Base-by-base conservation (phyloP, 768 basidiomycete species). In the Dacryopinax spathularia region DNA sequence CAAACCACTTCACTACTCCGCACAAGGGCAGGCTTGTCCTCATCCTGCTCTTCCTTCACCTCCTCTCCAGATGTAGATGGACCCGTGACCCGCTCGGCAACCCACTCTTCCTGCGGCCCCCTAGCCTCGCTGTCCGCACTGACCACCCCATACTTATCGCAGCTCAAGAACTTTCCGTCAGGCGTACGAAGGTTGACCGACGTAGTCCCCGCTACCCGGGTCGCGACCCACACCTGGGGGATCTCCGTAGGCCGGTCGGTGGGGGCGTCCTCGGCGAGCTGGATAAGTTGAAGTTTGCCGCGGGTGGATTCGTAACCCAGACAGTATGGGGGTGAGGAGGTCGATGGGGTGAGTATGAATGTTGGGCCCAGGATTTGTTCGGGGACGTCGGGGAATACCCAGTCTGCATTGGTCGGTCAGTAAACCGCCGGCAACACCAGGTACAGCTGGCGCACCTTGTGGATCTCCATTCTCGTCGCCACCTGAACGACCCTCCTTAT, bases 51-150 rank as follows among this genome's bases (percentile, higher is more conserved):
- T 33, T 22, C 18, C 29, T 56, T 56, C 25, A 56, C 48, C 25
- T 56, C 48, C 10, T 10, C 13, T 5, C n/a, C n/a, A n/a, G n/a
- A n/a, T n/a, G n/a, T n/a, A n/a, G 22, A 22, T 29, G 60, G 34
- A n/a, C 10, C 56, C 20, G 6, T 3, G 3, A 60, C 33, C 5
- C 48, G 48, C 56, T 25, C 4, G 6, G 89, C 87, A 59, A 88
- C 83, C 89, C 91, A 96, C 73, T 94, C 92, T 73, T 96, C 92
- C 73, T 95, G 90, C 2, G 89, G 88, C 1, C 92, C 93, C 33
- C 92, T 82, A 29, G 92, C 92, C 70, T 96, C 92, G 48, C 89
- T 79, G 71, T 90, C 87, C 43, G 88, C 86, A 66, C 86, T 83
- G 15, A 95, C 86, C 20, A 91, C 77, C 6, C 92, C 92, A 69